Conservation (phyloP, 2,329 filamentous ascomycete species). For the Sphaerulina populicola region DNA sequence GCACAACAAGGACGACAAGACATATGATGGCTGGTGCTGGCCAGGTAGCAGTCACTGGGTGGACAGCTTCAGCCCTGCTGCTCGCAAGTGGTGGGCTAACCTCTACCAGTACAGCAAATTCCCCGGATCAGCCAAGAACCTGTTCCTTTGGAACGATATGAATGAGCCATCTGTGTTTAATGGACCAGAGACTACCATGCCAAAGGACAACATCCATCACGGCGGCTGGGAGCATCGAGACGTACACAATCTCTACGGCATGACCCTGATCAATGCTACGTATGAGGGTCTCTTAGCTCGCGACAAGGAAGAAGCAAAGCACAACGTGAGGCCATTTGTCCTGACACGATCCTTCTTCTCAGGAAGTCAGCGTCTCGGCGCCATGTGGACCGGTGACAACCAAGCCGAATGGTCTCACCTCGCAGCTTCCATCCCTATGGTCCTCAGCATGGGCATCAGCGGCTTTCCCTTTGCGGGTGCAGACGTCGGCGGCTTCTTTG, state of each 20-base stretch:
- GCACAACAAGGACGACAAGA: slow-evolving; percentile 78
- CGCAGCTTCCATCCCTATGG: slow-evolving; percentile 83
- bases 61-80: slow-evolving; percentile 89
- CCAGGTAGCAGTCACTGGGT: slow-evolving; percentile 95
- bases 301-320: slow-evolving; percentile 66
- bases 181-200: slow-evolving; percentile 96
- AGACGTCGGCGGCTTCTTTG: slow-evolving; percentile 96
- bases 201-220: slow-evolving; percentile 90
- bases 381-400: slow-evolving; percentile 99
- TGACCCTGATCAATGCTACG: slow-evolving; percentile 93
- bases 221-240: slow-evolving; percentile 95
- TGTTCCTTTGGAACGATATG: slow-evolving; percentile 99
- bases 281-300: slow-evolving; percentile 75
- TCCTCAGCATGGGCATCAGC: slow-evolving; percentile 82
- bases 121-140: slow-evolving; percentile 76
- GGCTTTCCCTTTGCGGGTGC: slow-evolving; percentile 92
- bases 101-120: slow-evolving; percentile 85
- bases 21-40: slow-evolving; percentile 98
- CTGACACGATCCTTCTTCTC: slow-evolving; percentile 88
- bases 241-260: slow-evolving; percentile 87
- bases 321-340: slow-evolving; percentile 65
- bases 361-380: slow-evolving; percentile 78
- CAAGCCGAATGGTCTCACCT: slow-evolving; percentile 88
- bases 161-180: slow-evolving; percentile 99
- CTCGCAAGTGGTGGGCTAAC: slow-evolving; percentile 80